Evolutionary conservation across 202 grass and related monocot species (phyloP).

Genomic region (Zoysia matrella): DNA sequence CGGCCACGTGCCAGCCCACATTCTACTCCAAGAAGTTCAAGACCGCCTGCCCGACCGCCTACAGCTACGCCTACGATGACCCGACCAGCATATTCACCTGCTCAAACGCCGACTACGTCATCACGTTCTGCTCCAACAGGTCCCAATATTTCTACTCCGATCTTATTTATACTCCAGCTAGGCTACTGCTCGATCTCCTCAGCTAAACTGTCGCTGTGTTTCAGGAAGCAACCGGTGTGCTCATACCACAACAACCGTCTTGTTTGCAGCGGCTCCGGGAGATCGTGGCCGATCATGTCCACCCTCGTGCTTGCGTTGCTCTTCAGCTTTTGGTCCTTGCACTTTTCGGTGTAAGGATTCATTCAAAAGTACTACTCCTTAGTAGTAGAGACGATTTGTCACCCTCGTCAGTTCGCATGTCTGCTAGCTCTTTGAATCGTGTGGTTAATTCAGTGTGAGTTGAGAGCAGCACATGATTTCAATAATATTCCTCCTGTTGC

Average conservation of each 20-base stretch:
- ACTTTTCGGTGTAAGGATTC: background rate
- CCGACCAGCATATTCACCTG: slow-evolving; percentile 76
- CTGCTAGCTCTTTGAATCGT: too few relatives aligned
- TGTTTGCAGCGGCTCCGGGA: slow-evolving; percentile 45
- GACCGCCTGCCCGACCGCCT: slow-evolving; percentile 64
- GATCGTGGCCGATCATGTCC: slow-evolving; percentile 19
- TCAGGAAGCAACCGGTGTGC: slow-evolving; percentile 62
- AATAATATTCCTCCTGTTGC: too few relatives aligned
- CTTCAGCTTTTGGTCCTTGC: background rate
- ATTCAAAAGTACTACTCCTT: too few relatives aligned
- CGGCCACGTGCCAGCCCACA: slow-evolving; percentile 64
- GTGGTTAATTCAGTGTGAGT: too few relatives aligned
- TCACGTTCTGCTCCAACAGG: slow-evolving; percentile 76
- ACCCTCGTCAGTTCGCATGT: too few relatives aligned
- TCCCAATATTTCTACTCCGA: background rate
- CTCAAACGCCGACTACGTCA: slow-evolving; percentile 58
- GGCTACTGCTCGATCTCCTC: too few relatives aligned
- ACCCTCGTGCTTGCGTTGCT: slow-evolving; percentile 39
- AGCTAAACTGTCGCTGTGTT: background rate
- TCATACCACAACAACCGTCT: slow-evolving; percentile 66
- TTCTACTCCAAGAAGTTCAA: slow-evolving; percentile 89
- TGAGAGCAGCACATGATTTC: too few relatives aligned
- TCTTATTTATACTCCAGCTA: too few relatives aligned
- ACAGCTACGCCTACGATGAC: slow-evolving; percentile 94
- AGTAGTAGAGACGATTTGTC: too few relatives aligned